Evolutionary conservation across 2,329 filamentous ascomycete species (phyloP).

Genomic region (Didymella glomerata): DNA sequence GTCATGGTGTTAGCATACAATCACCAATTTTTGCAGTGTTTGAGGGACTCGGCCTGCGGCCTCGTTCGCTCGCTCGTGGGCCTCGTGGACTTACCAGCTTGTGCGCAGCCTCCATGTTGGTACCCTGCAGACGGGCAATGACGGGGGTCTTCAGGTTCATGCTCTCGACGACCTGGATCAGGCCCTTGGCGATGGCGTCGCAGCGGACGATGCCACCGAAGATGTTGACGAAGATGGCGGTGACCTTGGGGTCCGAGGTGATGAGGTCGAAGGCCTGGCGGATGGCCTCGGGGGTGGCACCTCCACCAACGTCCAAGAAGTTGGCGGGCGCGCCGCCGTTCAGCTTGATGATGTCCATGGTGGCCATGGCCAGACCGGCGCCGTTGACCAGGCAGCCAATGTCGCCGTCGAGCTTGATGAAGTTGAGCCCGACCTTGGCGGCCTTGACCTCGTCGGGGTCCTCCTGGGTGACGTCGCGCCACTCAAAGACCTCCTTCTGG

Average conservation of each 20-base stretch:
- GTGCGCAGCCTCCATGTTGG: slow-evolving; percentile 95
- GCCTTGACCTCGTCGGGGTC: slow-evolving; percentile 98
- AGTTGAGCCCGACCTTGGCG: slow-evolving; percentile 92
- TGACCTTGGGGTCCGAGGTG: slow-evolving; percentile 97
- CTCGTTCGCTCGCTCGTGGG: background rate
- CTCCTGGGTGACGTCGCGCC: slow-evolving; percentile 94
- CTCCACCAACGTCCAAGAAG: slow-evolving; percentile 98
- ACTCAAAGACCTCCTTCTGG: slow-evolving; percentile 93
- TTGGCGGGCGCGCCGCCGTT: slow-evolving; percentile 96
- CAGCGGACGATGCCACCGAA: slow-evolving; percentile 99
- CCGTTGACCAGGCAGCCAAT: slow-evolving; percentile 99
- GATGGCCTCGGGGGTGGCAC: slow-evolving; percentile 95
- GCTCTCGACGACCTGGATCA: slow-evolving; percentile 92
- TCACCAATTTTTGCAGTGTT: background rate
- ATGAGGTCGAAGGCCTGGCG: slow-evolving; percentile 98
- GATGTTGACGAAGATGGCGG: slow-evolving; percentile 99
- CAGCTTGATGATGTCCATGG: slow-evolving; percentile 99
- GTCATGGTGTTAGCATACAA: slow-evolving; percentile 21
- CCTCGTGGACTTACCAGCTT: slow-evolving; percentile 65
- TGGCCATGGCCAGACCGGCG: slow-evolving; percentile 98
- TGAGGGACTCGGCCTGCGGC: background rate
- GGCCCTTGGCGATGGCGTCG: slow-evolving; percentile 93
- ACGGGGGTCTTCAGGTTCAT: slow-evolving; percentile 98
- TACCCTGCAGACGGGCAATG: slow-evolving; percentile 95
- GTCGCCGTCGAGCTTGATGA: slow-evolving; percentile 99